phyloP scores from a whole-genome alignment of 257 asterid genomes.

The Rhazya stricta region DNA sequence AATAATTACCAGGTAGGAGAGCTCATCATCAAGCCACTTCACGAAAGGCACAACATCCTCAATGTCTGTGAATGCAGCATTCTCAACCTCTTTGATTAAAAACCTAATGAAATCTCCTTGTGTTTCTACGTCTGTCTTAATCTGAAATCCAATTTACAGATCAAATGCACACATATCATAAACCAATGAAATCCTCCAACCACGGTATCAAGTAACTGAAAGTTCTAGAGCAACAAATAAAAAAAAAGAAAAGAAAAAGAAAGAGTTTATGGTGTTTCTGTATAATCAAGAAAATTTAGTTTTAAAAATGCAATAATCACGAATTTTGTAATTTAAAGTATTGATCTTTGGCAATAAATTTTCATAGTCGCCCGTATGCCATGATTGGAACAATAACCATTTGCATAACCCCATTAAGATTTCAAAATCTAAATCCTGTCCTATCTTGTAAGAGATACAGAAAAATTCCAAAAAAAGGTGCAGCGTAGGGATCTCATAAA shows the following conservation, averaged over 20 bases:
- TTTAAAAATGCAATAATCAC: background rate
- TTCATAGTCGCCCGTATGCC: conserved; percentile 35
- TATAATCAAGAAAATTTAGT: background rate
- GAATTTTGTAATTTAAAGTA: background rate
- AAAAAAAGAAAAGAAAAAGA: background rate
- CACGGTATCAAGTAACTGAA: background rate
- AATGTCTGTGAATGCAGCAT: conserved; percentile 77
- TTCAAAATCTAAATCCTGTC: conserved; percentile 52
- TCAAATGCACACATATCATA: background rate
- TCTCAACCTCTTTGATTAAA: conserved; percentile 85
- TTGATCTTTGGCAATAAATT: conserved; percentile 24
- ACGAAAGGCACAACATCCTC: conserved; percentile 93
- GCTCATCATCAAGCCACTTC: conserved; percentile 99
- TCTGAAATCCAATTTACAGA: conserved; percentile 41
- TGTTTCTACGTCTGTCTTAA: conserved; percentile 88
- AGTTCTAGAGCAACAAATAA: background rate
- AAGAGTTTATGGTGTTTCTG: background rate
- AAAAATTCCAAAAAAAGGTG: conserved; percentile 33
- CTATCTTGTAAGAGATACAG: conserved; percentile 22
- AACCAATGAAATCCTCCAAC: background rate
- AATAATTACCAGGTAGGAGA: conserved; percentile 75
- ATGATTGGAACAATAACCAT: conserved; percentile 25
- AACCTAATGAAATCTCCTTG: conserved; percentile 92
- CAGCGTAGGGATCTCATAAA: conserved; percentile 28
- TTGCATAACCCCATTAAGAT: conserved; percentile 25